Evolutionary conservation across 2,329 filamentous ascomycete species (phyloP).

Genomic region (Verticillium dahliae): DNA sequence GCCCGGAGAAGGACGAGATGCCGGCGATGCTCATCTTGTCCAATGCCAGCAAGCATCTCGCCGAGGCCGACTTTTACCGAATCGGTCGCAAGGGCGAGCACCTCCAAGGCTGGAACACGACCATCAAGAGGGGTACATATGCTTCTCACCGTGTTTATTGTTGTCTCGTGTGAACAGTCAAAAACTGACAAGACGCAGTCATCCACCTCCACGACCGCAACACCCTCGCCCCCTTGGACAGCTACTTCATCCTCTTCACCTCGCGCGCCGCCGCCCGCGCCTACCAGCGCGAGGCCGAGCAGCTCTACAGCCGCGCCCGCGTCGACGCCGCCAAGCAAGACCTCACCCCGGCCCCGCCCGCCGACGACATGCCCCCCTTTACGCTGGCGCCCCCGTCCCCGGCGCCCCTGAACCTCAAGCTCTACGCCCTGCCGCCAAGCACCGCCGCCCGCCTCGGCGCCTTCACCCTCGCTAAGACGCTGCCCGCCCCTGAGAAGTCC

Average conservation of each 20-base stretch:
- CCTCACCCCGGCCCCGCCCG: conserved; percentile 21
- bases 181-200: conserved; percentile 27
- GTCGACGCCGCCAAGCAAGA: conserved; percentile 27
- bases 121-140: conserved; percentile 48
- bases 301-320: conserved; percentile 23
- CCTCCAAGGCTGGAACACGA: conserved; percentile 61
- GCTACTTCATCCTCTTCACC: conserved; percentile 66
- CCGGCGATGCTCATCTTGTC: conserved; percentile 46
- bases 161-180: no score
- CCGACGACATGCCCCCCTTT: conserved; percentile 36
- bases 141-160: no score
- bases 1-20: not conserved
- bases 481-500: conserved; percentile 13
- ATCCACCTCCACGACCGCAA: conserved; percentile 58
- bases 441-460: conserved; percentile 18
- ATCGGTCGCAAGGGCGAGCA: conserved; percentile 55
- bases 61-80: conserved; percentile 65
- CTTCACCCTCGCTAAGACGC: conserved; percentile 8
- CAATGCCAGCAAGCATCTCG: conserved; percentile 52
- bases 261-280: conserved; percentile 49
- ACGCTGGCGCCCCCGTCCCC: conserved; percentile 39
- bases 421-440: conserved; percentile 8
- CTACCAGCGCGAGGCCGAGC: conserved; percentile 47
- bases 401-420: conserved; percentile 13
- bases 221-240: conserved; percentile 56